Conservation (phyloP, 2,329 filamentous ascomycete species). For the Aspergillus sp. region DNA sequence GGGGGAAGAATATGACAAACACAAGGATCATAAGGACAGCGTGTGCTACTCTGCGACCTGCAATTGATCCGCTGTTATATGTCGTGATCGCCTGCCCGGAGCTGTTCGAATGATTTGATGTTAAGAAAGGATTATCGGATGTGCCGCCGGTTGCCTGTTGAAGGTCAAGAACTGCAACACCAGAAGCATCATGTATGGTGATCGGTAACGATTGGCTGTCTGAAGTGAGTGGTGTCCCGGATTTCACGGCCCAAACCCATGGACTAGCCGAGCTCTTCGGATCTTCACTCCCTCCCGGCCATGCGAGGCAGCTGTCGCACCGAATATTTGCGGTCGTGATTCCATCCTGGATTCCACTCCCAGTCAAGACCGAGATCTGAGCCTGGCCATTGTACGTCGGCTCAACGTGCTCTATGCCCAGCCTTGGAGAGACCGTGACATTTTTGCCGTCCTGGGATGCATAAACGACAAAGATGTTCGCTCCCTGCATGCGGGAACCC, state of each 20-base stretch:
- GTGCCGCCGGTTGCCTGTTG: constrained; percentile 14
- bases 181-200: constrained; percentile 23
- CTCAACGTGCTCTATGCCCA: constrained; percentile 47
- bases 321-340: constrained; percentile 61
- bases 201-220: constrained; percentile 17
- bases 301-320: constrained; percentile 31
- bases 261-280: constrained; percentile 17
- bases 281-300: constrained; percentile 19
- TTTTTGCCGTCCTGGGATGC: constrained; percentile 51
- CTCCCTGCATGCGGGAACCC: constrained; percentile 54
- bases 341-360: constrained; percentile 55
- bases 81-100: constrained; percentile 1
- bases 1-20: constrained; percentile 26
- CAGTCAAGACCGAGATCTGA: constrained; percentile 55
- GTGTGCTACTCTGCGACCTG: constrained; percentile 13
- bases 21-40: constrained; percentile 25
- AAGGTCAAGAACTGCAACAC: constrained; percentile 21
- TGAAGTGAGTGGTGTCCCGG: constrained; percentile 22
- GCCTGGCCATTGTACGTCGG: constrained; percentile 49
- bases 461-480: constrained; percentile 65
- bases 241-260: constrained; percentile 31
- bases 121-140: constrained; percentile 22
- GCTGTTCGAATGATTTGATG: constrained; percentile 9
- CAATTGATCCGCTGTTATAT: background rate
- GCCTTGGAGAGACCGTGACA: constrained; percentile 61